Percentiles rank a stretch among this genome's conserved stretches.
These are phyloP conservation scores for Platismatia glauca DNA, from an alignment of 495 filamentous ascomycete species.

Conservation along the genomic window DNA sequence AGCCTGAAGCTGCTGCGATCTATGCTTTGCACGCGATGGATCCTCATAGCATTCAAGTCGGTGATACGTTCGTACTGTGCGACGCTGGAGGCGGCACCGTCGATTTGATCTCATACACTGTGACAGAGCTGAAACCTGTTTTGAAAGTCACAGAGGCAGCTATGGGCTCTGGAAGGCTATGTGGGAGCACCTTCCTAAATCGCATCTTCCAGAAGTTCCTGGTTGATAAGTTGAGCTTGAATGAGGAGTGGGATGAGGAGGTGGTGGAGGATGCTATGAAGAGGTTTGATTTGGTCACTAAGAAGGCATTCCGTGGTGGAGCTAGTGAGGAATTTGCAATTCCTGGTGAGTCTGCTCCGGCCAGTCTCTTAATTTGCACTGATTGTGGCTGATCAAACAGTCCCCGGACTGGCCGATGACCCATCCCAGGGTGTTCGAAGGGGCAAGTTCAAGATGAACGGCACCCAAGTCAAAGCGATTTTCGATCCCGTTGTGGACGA, in stretches of 20 bases:
- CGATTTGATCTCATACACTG: constrained; percentile 51
- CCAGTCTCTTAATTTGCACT: neutral
- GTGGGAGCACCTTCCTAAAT: constrained; percentile 68
- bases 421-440: constrained; percentile 51
- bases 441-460: constrained; percentile 56
- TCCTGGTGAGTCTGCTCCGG: constrained; percentile 16
- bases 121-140: constrained; percentile 29
- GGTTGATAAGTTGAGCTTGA: constrained; percentile 51
- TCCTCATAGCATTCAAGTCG: constrained; percentile 53
- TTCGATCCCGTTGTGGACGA: constrained; percentile 60
- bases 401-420: constrained; percentile 29
- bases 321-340: constrained; percentile 23
- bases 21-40: constrained; percentile 64
- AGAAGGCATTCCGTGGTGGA: constrained; percentile 19
- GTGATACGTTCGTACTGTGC: constrained; percentile 66
- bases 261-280: constrained; percentile 45
- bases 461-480: constrained; percentile 50
- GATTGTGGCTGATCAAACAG: constrained; percentile 8
- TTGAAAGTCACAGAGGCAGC: constrained; percentile 58
- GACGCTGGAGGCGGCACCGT: constrained; percentile 74
- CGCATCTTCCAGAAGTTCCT: constrained; percentile 63
- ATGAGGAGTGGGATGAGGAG: constrained; percentile 47
- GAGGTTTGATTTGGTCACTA: constrained; percentile 22
- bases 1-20: constrained; percentile 70
- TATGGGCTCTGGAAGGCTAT: constrained; percentile 58